These are phyloP conservation scores for Boletus rufocinnamomeus DNA, from an alignment of 768 basidiomycete species.

Conservation along the genomic window DNA sequence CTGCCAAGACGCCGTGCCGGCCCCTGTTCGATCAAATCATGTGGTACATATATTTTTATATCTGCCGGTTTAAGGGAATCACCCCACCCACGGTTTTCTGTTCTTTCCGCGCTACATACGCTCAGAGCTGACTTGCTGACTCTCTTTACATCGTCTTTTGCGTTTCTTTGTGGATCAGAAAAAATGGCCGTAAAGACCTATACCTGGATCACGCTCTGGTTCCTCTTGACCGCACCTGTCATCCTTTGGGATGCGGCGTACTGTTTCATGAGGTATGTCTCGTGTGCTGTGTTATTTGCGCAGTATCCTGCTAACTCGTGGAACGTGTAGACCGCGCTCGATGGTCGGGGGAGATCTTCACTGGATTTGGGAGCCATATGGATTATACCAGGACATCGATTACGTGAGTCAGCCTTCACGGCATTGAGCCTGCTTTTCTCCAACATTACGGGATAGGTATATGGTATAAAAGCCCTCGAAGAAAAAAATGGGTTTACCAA, in stretches of 20 bases:
- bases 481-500: constrained; percentile 77
- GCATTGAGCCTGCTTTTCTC: constrained; percentile 28
- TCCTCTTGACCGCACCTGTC: constrained; percentile 50
- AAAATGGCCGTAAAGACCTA: constrained; percentile 53
- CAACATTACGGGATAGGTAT: constrained; percentile 51
- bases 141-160: background rate
- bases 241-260: constrained; percentile 82
- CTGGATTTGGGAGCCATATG: constrained; percentile 90
- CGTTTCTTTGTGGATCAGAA: background rate
- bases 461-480: constrained; percentile 68
- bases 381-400: constrained; percentile 69
- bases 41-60: background rate
- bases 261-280: constrained; percentile 68
- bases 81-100: background rate
- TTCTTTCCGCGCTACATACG: no score
- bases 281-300: no score
- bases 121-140: background rate
- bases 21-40: background rate
- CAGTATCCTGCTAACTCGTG: background rate
- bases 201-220: constrained; percentile 69
- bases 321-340: constrained; percentile 67
- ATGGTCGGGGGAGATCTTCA: constrained; percentile 87
- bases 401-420: constrained; percentile 31
- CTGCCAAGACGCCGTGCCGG: background rate
- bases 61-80: background rate